Base-by-base conservation (phyloP, 768 basidiomycete species). In the Rubroboletus satanas region DNA sequence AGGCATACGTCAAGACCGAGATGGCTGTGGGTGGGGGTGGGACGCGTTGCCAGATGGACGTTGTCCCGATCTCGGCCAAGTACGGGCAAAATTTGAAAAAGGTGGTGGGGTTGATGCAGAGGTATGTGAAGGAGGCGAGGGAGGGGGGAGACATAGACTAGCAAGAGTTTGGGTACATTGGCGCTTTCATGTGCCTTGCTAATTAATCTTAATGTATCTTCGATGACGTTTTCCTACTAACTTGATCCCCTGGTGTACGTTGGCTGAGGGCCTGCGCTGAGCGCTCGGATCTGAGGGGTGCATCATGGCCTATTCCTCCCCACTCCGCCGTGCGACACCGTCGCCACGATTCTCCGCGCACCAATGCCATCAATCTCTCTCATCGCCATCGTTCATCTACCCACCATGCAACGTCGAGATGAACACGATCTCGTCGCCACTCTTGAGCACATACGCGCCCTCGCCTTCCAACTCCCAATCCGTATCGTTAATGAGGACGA, bases 381-480 rank as follows among this genome's bases (percentile, higher is more conserved):
- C 44, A 4, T 18, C 17, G 6, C 10, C 37, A 28, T 59, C 47
- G 10, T 6, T 10, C 31, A 11, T 9, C 33, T 38, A 60, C 26
- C 61, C 61, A 3, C 96, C 96, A 64, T 98, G 96, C 46, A 98
- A 72, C 0, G 95, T 98, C 21, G 93, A 96, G 56, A 99, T 98
- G 70, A 99, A 96, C 15, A 98, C 92, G 57, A 98, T 81, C 73
- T 95, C 91, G 67, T 99, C 97, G 0, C 82, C 78, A 32, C 84
- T 75, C 68, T 88, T 74, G 54, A 98, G 73, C 58, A 74, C 76
- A 68, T 96, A 97, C 7, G 89, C 86, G 21, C 91, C 86, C 69
- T 98, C 96, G 33, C 93, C 93, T 69, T 98, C 96, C 7, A 98
- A 77, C 71, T 98, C 95, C 96, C 96, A 98, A 64, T 98, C 96